Evolutionary conservation across 495 filamentous ascomycete species (phyloP).

Genomic region (Podospora bellae-mahoneyi): DNA sequence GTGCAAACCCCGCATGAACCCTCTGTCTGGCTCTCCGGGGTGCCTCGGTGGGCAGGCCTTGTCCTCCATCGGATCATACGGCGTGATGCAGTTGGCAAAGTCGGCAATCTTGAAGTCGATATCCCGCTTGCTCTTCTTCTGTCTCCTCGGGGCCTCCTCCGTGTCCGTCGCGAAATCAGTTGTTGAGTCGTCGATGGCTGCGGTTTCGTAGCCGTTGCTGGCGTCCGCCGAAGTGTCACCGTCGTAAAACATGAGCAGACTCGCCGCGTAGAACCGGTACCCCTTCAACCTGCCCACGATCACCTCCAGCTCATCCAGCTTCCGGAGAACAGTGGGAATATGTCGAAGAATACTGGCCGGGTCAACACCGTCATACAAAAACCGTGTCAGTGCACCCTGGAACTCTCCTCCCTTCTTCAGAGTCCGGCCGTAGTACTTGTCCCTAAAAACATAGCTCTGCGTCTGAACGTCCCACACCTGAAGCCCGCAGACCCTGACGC

Average conservation of each 20-base stretch:
- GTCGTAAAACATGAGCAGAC: conserved; percentile 91
- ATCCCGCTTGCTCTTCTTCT: conserved; percentile 42
- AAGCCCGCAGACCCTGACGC: conserved; percentile 91
- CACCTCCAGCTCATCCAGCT: conserved; percentile 73
- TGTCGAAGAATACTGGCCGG: conserved; percentile 72
- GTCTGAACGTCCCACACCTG: conserved; percentile 89
- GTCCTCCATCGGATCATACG: conserved; percentile 64
- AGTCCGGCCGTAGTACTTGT: conserved; percentile 94
- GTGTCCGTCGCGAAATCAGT: conserved; percentile 51
- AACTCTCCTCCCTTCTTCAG: conserved; percentile 88
- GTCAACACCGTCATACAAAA: conserved; percentile 87
- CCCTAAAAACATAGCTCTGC: conserved; percentile 81
- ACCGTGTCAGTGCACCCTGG: conserved; percentile 80
- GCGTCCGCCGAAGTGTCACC: conserved; percentile 56
- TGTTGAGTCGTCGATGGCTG: conserved; percentile 48
- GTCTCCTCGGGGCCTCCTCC: conserved; percentile 40
- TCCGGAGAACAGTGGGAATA: conserved; percentile 81
- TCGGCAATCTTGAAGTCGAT: conserved; percentile 97
- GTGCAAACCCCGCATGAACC: conserved; percentile 82
- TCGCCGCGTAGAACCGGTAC: conserved; percentile 94
- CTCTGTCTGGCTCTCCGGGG: conserved; percentile 76
- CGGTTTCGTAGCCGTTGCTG: conserved; percentile 25
- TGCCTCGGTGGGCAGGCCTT: conserved; percentile 77
- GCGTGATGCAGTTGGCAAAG: conserved; percentile 95
- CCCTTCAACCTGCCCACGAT: conserved; percentile 76